These are phyloP conservation scores for Trichoderma sp. DNA, from an alignment of 2,329 filamentous ascomycete species.

Conservation along the genomic window DNA sequence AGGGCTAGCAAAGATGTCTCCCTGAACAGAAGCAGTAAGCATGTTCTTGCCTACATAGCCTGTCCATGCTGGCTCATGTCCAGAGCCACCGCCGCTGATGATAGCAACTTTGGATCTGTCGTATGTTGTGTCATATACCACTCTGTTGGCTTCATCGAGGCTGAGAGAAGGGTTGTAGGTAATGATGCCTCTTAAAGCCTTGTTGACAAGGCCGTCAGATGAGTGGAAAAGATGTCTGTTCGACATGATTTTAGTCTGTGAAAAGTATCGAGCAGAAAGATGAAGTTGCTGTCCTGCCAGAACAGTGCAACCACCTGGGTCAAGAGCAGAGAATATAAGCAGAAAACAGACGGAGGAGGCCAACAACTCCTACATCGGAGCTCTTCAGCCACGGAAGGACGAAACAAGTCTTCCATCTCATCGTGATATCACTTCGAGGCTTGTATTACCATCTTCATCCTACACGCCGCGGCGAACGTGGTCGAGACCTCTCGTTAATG, in stretches of 20 bases:
- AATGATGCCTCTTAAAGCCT: slow-evolving; percentile 53
- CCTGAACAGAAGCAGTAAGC: slow-evolving; percentile 61
- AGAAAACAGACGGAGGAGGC: not conserved
- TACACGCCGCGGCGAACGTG: not conserved
- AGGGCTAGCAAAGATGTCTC: slow-evolving; percentile 65
- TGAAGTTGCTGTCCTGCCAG: not conserved
- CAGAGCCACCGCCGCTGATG: slow-evolving; percentile 58
- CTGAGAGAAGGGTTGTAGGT: slow-evolving; percentile 55
- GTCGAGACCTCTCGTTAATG: not conserved
- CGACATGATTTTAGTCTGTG: slow-evolving; percentile 45
- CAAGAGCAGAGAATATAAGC: slow-evolving; percentile 16
- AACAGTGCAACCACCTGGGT: not conserved
- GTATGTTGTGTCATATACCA: slow-evolving; percentile 52
- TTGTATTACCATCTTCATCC: not conserved
- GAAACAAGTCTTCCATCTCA: slow-evolving; percentile 8
- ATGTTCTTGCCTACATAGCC: slow-evolving; percentile 65
- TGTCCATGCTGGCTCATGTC: slow-evolving; percentile 64
- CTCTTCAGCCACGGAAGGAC: not conserved
- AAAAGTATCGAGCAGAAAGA: not conserved
- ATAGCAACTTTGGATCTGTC: slow-evolving; percentile 50
- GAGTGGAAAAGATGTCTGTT: slow-evolving; percentile 56
- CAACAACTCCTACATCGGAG: slow-evolving; percentile 18
- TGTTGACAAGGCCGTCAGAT: slow-evolving; percentile 55
- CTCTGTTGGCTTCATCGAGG: slow-evolving; percentile 53
- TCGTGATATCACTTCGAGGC: slow-evolving; percentile 1